phyloP scores from a whole-genome alignment of 257 asterid species.

The Coffea eugenioides region DNA sequence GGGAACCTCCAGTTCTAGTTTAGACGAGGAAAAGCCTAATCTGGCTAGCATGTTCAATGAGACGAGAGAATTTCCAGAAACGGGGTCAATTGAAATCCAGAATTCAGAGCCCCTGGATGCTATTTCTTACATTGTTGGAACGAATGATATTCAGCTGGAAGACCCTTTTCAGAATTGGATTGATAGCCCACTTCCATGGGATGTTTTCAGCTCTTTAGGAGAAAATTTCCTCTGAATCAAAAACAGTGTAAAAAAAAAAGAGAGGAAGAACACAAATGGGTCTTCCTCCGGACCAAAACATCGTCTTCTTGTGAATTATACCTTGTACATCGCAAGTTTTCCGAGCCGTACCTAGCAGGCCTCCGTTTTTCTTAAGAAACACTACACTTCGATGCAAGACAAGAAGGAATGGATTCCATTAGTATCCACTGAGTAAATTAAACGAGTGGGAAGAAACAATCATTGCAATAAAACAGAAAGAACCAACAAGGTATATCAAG shows the following conservation, averaged over 20 bases:
- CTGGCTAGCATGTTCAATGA: background rate
- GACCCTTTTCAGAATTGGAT: slow-evolving; percentile 53
- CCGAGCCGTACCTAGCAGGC: background rate
- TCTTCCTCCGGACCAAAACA: no score
- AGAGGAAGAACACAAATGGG: background rate
- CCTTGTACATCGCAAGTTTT: slow-evolving; percentile 5
- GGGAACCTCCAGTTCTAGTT: slow-evolving; percentile 14
- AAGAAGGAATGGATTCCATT: background rate
- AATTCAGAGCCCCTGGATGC: slow-evolving; percentile 21
- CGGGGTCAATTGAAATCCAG: slow-evolving; percentile 25
- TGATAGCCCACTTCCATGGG: slow-evolving; percentile 61
- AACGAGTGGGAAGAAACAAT: no score
- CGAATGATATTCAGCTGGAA: slow-evolving; percentile 17
- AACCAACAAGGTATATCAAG: no score
- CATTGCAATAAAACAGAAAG: no score
- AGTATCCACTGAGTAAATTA: background rate
- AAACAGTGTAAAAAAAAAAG: no score
- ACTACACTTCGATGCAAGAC: background rate
- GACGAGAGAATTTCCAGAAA: slow-evolving; percentile 15
- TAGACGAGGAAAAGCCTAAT: background rate
- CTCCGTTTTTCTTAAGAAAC: background rate
- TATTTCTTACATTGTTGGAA: slow-evolving; percentile 28
- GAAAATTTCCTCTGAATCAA: slow-evolving; percentile 38
- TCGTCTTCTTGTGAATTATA: background rate
- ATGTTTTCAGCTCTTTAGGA: slow-evolving; percentile 40